Percentiles rank a stretch among this genome's conserved stretches.
phyloP scores from a whole-genome alignment of 306 rosid genomes.

The Crotalaria pallida region DNA sequence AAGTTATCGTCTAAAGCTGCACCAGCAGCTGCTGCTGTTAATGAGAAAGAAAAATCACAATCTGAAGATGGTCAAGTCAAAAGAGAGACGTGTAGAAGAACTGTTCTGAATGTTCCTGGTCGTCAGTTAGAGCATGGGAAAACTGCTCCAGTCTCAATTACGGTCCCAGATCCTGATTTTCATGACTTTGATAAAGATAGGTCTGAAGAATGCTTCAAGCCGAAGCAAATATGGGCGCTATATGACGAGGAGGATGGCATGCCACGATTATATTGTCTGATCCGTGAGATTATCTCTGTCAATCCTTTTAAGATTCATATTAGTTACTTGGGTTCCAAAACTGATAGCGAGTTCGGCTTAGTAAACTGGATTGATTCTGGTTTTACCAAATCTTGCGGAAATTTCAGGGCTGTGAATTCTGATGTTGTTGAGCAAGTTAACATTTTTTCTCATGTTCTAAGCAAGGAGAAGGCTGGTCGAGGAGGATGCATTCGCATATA shows the following conservation, averaged over 20 bases:
- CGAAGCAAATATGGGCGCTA: constrained; percentile 98
- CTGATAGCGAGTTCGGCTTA: constrained; percentile 78
- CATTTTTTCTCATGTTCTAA: constrained; percentile 81
- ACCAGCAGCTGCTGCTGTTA: constrained; percentile 21
- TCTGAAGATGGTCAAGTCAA: constrained; percentile 39
- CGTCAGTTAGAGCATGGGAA: constrained; percentile 41
- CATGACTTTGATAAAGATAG: constrained; percentile 95
- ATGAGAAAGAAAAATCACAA: constrained; percentile 37
- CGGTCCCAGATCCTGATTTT: constrained; percentile 93
- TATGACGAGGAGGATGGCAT: constrained; percentile 98
- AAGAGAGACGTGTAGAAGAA: constrained; percentile 31
- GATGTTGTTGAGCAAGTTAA: constrained; percentile 87
- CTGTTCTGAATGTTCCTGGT: constrained; percentile 35
- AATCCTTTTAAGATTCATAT: constrained; percentile 81
- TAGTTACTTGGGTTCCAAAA: constrained; percentile 81
- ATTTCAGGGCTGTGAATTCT: constrained; percentile 73
- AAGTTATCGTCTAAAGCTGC: constrained; percentile 50
- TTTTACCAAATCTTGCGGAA: constrained; percentile 95
- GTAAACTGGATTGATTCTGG: constrained; percentile 89
- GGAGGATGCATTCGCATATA: constrained; percentile 92
- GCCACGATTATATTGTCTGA: constrained; percentile 96
- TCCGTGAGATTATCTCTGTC: constrained; percentile 84
- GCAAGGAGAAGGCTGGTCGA: constrained; percentile 74
- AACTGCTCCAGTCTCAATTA: constrained; percentile 49
- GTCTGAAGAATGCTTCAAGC: constrained; percentile 87